Conservation (phyloP, 2,329 filamentous ascomycete species). For the Fusarium sp. region DNA sequence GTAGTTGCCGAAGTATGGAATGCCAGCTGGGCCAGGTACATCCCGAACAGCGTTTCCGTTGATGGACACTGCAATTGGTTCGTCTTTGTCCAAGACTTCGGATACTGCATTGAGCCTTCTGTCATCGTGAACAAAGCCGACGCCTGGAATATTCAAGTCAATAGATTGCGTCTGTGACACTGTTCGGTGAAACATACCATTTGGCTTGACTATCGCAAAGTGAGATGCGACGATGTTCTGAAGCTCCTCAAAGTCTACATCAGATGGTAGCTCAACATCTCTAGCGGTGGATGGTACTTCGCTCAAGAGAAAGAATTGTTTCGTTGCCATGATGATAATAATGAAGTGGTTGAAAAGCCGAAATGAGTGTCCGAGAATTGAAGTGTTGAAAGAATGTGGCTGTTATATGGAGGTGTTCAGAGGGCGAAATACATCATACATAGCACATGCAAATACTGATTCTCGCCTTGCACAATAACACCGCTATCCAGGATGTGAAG, state of each 20-base stretch:
- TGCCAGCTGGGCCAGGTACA: constrained; percentile 58
- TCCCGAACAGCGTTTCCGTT: constrained; percentile 58
- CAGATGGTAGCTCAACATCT: neutral
- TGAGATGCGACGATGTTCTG: constrained; percentile 6
- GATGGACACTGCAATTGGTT: constrained; percentile 54
- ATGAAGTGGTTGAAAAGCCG: too few relatives aligned
- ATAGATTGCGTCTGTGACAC: too few relatives aligned
- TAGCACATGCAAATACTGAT: neutral
- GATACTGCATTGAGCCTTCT: constrained; percentile 40
- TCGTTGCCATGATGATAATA: neutral
- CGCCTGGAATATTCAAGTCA: too few relatives aligned
- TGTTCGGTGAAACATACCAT: constrained; percentile 38
- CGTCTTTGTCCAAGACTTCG: constrained; percentile 47
- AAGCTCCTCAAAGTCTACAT: neutral
- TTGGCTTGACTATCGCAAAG: constrained; percentile 54
- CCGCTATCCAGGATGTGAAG: neutral
- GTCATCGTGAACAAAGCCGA: constrained; percentile 46
- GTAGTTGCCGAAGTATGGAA: constrained; percentile 61
- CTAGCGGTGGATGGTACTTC: neutral
- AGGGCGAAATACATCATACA: neutral
- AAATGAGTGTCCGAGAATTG: too few relatives aligned
- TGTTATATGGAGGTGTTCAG: neutral
- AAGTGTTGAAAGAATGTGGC: too few relatives aligned
- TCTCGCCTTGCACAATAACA: too few relatives aligned
- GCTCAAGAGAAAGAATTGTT: neutral